Evolutionary conservation across 1,284 basidiomycete genomes (phyloP).

Genomic region (Sphaerobolus stellatus): DNA sequence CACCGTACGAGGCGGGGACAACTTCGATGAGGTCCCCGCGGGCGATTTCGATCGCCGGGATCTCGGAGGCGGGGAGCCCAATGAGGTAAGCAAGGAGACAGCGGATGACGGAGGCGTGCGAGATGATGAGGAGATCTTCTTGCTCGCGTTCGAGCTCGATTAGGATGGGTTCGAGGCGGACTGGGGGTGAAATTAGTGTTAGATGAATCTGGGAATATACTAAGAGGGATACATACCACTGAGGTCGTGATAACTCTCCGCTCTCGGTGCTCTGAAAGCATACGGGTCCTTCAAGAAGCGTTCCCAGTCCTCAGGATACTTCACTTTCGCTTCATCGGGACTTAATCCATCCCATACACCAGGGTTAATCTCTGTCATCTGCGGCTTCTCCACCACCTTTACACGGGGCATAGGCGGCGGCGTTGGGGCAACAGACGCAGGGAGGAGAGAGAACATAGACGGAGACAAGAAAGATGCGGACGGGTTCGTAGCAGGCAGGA

Average conservation of each 20-base stretch:
- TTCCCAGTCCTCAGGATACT: constrained; percentile 93
- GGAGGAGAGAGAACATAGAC: neutral
- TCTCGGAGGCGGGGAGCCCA: constrained; percentile 93
- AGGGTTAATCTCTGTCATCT: constrained; percentile 98
- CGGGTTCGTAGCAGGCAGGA: neutral
- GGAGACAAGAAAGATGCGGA: neutral
- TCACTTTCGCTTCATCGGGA: constrained; percentile 84
- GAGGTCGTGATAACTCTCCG: constrained; percentile 92
- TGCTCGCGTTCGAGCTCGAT: constrained; percentile 81
- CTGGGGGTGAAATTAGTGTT: constrained; percentile 31
- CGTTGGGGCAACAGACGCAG: neutral
- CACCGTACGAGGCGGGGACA: constrained; percentile 86
- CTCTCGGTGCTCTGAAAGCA: constrained; percentile 86
- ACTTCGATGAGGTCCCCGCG: constrained; percentile 89
- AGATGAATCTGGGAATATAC: constrained; percentile 6
- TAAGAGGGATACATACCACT: constrained; percentile 48
- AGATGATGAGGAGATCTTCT: constrained; percentile 76
- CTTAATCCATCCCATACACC: constrained; percentile 95
- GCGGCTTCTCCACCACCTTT: constrained; percentile 84
- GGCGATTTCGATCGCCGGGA: constrained; percentile 94
- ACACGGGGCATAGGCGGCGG: neutral
- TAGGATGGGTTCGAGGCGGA: constrained; percentile 79
- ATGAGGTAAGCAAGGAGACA: constrained; percentile 92
- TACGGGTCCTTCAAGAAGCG: constrained; percentile 93
- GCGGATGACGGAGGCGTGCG: constrained; percentile 95